A percentile compares a stretch with the other conserved stretches of the same genome.
Conservation (phyloP, 495 filamentous ascomycete species). For the Pseudevernia furfuracea region DNA sequence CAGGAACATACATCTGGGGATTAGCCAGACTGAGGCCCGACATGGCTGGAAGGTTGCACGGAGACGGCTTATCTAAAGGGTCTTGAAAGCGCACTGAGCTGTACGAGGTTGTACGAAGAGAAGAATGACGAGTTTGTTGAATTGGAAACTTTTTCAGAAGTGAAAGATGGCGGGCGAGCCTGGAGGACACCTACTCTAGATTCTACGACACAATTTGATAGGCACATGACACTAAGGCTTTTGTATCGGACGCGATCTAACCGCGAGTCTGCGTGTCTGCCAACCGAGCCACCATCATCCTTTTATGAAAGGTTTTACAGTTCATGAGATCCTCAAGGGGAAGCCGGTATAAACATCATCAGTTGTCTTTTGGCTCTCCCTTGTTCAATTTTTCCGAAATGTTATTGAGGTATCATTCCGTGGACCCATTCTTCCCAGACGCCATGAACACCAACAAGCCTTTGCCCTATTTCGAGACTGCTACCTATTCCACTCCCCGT, state of each 20-base stretch:
- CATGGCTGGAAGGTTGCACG: constrained; percentile 12
- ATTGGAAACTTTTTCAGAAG: neutral
- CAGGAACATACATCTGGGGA: constrained; percentile 7
- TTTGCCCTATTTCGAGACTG: neutral
- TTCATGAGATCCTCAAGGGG: too few species aligned
- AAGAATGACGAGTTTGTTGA: neutral
- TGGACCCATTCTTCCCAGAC: too few species aligned
- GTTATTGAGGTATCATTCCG: too few species aligned
- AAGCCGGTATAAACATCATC: too few species aligned
- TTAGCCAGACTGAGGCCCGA: constrained; percentile 7
- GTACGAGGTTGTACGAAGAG: neutral
- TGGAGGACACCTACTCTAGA: constrained; percentile 5
- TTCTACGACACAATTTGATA: neutral
- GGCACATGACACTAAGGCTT: neutral
- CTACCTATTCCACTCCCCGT: neutral
- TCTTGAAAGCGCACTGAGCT: neutral
- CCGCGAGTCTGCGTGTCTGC: too few species aligned
- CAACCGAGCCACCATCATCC: neutral
- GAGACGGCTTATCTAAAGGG: constrained; percentile 24
- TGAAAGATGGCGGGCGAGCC: neutral
- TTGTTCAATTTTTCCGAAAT: too few species aligned
- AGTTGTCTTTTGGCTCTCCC: too few species aligned
- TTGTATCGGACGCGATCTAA: neutral
- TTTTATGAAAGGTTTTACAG: too few species aligned
- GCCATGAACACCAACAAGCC: neutral